Conservation (phyloP, 345 rosid species). For the Noccaea caerulescens region DNA sequence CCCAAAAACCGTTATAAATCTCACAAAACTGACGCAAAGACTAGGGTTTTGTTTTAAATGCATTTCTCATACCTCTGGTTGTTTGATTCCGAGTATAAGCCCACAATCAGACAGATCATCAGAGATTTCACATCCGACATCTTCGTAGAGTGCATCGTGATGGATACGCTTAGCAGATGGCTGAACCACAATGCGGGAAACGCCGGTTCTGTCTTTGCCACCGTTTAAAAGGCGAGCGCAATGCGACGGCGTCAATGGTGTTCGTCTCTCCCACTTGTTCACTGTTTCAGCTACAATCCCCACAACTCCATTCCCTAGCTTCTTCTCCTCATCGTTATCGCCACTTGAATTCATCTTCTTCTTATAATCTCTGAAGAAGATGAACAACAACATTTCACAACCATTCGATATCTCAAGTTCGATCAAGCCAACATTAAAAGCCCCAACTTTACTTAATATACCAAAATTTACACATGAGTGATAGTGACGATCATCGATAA, state of each 20-base stretch:
- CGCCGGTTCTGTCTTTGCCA: constrained; percentile 68
- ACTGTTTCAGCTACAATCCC: constrained; percentile 79
- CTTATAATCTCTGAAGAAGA: constrained; percentile 5
- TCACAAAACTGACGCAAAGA: not conserved
- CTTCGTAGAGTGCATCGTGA: constrained; percentile 81
- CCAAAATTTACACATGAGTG: not conserved
- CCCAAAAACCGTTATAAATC: not conserved
- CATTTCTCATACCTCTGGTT: constrained; percentile 59
- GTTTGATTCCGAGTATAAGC: constrained; percentile 80
- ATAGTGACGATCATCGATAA: not conserved
- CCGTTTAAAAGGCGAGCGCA: constrained; percentile 83
- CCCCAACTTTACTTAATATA: not conserved
- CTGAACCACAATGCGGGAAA: constrained; percentile 79
- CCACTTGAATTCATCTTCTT: constrained; percentile 29
- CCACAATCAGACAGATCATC: constrained; percentile 91
- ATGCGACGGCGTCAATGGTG: constrained; percentile 83
- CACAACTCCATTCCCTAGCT: constrained; percentile 89
- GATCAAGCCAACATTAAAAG: not conserved
- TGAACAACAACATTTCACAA: not conserved
- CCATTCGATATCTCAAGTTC: not conserved
- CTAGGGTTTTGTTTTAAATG: not conserved
- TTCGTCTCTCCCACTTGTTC: constrained; percentile 96
- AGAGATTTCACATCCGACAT: constrained; percentile 81
- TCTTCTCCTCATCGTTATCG: constrained; percentile 37
- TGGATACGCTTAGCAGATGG: constrained; percentile 92